Evolutionary conservation across 805 yeast genomes (phyloP), one percentile per base, ranked within the genome.

Genomic region (Diddensiella transvaalensis): DNA sequence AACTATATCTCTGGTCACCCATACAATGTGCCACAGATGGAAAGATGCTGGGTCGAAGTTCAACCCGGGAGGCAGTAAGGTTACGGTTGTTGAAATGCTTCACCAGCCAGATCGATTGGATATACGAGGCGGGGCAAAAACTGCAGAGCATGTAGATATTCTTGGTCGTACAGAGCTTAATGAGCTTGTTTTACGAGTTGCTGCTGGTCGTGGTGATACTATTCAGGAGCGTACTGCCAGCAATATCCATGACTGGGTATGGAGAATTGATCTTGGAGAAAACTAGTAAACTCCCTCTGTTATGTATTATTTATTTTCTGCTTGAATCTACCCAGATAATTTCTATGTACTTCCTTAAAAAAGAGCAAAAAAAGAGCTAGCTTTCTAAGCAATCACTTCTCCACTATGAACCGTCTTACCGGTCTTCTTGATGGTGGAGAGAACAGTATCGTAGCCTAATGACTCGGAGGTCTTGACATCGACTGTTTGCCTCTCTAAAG

Each of bases 61-160:
- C 57, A 93, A 93, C 63, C 99, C 99, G 1, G 95, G 86, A 0
- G 74, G 76, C 5, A 67, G 79, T 1, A 60, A 72, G 17, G 95
- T 91, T 18, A 90, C 79, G 19, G 75, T 89, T 42, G 96, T 91
- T 11, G 99, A 93, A 68, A 84, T 93, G 71, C 77, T 79, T 59
- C 96, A 93, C 61, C 95, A 90, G 62, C 99, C 99, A 0, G 96
- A 87, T 61, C 71, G 87, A 56, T 89, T 86, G 60, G 99, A 93
- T 69, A 86, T 93, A 29, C 77, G 99, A 55, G 99, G 99, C 22
- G 99, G 99, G 11, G 95, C 96, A 8, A 86, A 85, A 63, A 91
- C 97, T 0, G 97, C 98, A 1, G 99, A 93, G 60, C 99, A 93
- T 66, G 99, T 93, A 23, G 99, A 93, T 63, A 90, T 93, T 41